Evolutionary conservation across 345 rosid species (phyloP).

Genomic region (Eutrema japonicum): DNA sequence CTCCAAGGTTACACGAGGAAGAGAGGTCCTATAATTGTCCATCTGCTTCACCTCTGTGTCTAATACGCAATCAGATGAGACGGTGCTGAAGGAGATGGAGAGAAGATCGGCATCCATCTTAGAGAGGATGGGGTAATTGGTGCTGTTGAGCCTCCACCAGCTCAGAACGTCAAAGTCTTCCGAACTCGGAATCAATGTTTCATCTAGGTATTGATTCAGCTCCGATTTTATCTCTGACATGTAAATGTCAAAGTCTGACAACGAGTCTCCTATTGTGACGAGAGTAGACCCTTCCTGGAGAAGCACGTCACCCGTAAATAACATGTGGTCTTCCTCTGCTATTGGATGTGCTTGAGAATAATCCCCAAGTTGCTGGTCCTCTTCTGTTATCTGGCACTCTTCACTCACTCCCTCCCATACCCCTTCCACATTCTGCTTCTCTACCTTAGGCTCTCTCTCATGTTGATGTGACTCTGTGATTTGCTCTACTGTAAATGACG

Average conservation of each 20-base stretch:
- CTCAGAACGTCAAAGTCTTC: conserved; percentile 67
- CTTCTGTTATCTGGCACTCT: conserved; percentile 34
- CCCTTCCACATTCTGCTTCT: conserved; percentile 54
- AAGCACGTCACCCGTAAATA: conserved; percentile 26
- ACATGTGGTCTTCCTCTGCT: conserved; percentile 41
- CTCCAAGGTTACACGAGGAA: conserved; percentile 69
- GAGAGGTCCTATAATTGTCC: conserved; percentile 62
- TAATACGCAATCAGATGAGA: conserved; percentile 56
- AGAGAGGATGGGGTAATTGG: conserved; percentile 65
- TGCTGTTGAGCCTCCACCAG: conserved; percentile 78
- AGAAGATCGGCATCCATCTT: conserved; percentile 79
- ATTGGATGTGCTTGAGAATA: conserved; percentile 35
- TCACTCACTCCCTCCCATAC: conserved; percentile 30
- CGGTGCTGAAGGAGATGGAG: conserved; percentile 51
- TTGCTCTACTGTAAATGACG: background rate
- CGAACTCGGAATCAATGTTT: conserved; percentile 54
- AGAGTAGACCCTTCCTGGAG: conserved; percentile 50
- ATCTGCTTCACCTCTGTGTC: conserved; percentile 58
- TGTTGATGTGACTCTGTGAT: conserved; percentile 32
- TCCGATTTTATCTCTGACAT: conserved; percentile 71
- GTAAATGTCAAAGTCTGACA: conserved; percentile 66
- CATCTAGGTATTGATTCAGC: conserved; percentile 74
- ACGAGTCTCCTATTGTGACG: conserved; percentile 51
- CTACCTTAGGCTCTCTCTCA: conserved; percentile 17
- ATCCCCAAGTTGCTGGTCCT: conserved; percentile 36